Evolutionary conservation across 768 basidiomycete genomes (phyloP), one percentile per base, ranked within the genome.

Genomic region (Naganishia randhawae): DNA sequence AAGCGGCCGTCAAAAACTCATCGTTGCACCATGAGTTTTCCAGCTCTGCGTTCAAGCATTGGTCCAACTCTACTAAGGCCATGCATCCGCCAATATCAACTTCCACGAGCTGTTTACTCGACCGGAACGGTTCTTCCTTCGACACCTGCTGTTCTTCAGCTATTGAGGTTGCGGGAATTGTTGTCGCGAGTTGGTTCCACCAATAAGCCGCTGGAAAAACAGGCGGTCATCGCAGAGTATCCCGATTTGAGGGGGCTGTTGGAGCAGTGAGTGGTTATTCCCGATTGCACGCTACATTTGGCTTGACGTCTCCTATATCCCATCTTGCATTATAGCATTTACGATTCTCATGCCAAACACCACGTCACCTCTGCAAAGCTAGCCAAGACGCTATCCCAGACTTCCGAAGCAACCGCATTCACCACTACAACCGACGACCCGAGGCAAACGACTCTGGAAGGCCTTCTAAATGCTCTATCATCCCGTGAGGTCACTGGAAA

Each of bases 211-310:
- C 11, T 4, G 5, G 68, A 41, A 13, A 78, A 78, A 48, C 66
- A 72, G 52, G 48, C 16, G 52, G 74, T 78, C 63, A 72, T 78
- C 17, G 64, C 63, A 14, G 67, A 75, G 48, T 77, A 73, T 68
- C 75, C 76, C 3, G 75, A 78, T 39, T 50, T 78, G 19, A 25
- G 71, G 29, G 50, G 66, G 19, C 50, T 78, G 13, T 68, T 78
- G 17, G 76, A 77, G 33, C 72, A 70, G 77, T 78, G 53, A 66
- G 76, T 77, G 14, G 3, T 19, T 22, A 67, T 42, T 33, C 5
- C 32, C n/a, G n/a, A n/a, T n/a, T n/a, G n/a, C n/a, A n/a, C n/a
- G n/a, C n/a, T n/a, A n/a, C n/a, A n/a, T n/a, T n/a, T n/a, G n/a
- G n/a, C n/a, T n/a, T n/a, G n/a, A 57, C 19, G 16, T 33, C n/a